Evolutionary conservation across 2,329 filamentous ascomycete species (phyloP), one percentile per base, ranked within the genome.

Genomic region (Diaporthe citriasiana): DNA sequence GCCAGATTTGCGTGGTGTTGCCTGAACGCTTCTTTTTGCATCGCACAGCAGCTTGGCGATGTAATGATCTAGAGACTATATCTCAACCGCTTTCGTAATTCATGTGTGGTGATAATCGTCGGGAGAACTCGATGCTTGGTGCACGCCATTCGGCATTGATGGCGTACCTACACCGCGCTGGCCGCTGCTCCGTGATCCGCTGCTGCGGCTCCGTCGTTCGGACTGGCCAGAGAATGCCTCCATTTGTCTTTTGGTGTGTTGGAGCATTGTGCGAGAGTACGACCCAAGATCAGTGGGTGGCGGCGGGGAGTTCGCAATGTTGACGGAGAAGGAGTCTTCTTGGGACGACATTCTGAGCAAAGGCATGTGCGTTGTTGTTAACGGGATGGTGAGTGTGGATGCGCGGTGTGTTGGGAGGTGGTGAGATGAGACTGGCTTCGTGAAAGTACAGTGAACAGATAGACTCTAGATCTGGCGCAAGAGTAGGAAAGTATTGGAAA

Each of bases 171-270:
- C 60, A 1, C 60, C 70, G 15, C 27, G 77, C 45, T 40, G 74
- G 56, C 57, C 69, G 33, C 27, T 73, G 57, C 33, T 53, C 15
- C 63, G 63, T n/a, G 63, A 68, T 22, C n/a, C 33, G 45, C 40
- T 68, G 33, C 33, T 73, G 15, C 69, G 53, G 0, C 74, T 75
- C 9, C 83, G 81, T 57, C 83, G 81, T 42, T 82, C 80, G 1
- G 87, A 85, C 15, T 86, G 85, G 5, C 85, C 84, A 17, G 85
- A 84, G n/a, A 86, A 86, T 10, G 85, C 85, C 75, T 92, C 89
- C 89, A 93, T 91, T 80, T 92, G 91, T 72, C 87, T 85, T 84
- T 90, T 91, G 75, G 91, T 93, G 83, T 93, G 90, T 71, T 88
- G 86, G 79, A 90, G 89, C 88, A 93, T 93, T 73, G 86, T 89